Evolutionary conservation across 306 rosid species (phyloP).

Genomic region (Gastrolobium bilobum): DNA sequence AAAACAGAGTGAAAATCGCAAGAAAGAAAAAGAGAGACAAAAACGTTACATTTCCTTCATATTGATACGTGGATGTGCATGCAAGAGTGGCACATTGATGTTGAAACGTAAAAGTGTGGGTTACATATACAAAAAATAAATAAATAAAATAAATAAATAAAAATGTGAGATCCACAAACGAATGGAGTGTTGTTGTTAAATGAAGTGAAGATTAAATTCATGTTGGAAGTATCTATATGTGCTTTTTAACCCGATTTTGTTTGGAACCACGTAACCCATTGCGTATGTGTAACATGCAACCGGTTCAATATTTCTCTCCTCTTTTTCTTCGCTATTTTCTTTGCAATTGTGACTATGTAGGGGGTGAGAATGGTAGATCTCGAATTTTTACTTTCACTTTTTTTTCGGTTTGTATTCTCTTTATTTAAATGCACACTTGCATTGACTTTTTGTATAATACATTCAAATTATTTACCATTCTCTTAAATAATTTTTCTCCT

Average conservation of each 20-base stretch:
- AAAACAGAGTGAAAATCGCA: neutral
- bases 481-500: too few species aligned
- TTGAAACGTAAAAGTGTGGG: neutral
- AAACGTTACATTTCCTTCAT: neutral
- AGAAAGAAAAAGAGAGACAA: neutral
- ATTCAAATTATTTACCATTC: too few species aligned
- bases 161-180: too few species aligned
- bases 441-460: too few species aligned
- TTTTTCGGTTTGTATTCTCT: too few species aligned
- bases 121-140: too few species aligned
- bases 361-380: too few species aligned
- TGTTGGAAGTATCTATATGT: neutral
- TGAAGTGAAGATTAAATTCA: neutral
- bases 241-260: neutral
- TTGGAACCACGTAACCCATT: constrained; percentile 2
- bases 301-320: neutral
- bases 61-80: neutral
- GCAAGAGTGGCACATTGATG: neutral
- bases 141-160: too few species aligned
- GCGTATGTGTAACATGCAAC: neutral
- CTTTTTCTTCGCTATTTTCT: neutral
- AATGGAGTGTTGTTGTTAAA: too few species aligned
- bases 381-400: neutral
- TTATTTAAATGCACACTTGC: too few species aligned
- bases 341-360: neutral